Evolutionary conservation across 2,329 filamentous ascomycete species (phyloP).

Genomic region (Penicillium nordicum): DNA sequence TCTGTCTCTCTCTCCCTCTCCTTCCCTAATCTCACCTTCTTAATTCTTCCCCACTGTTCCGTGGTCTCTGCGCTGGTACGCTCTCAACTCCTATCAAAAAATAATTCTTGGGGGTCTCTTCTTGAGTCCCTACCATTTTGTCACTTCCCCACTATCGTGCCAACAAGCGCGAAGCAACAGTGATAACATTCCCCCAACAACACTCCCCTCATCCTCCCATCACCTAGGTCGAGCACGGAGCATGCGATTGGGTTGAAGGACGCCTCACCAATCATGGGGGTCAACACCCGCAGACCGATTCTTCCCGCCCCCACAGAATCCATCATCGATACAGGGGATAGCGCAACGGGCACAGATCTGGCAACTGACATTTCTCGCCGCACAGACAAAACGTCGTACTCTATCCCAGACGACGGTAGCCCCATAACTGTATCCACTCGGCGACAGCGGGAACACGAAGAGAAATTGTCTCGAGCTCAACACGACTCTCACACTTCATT

Average conservation of each 20-base stretch:
- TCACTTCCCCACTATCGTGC: slow-evolving; percentile 14
- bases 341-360: slow-evolving; percentile 45
- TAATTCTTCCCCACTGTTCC: slow-evolving; percentile 8
- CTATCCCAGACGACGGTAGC: slow-evolving; percentile 57
- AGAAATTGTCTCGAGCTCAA: slow-evolving; percentile 52
- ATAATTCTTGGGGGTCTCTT: slow-evolving; percentile 9
- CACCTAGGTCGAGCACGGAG: slow-evolving; percentile 20
- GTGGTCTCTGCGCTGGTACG: slow-evolving; percentile 29
- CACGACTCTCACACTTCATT: slow-evolving; percentile 79
- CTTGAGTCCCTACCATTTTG: slow-evolving; percentile 8
- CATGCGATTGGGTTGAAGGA: slow-evolving; percentile 37
- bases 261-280: slow-evolving; percentile 44
- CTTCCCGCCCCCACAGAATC: slow-evolving; percentile 52
- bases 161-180: slow-evolving; percentile 20
- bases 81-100: slow-evolving; percentile 10
- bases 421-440: slow-evolving; percentile 84
- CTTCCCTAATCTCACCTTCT: slow-evolving; percentile 8
- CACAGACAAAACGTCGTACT: slow-evolving; percentile 51
- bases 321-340: slow-evolving; percentile 43
- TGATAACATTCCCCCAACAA: slow-evolving; percentile 13
- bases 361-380: slow-evolving; percentile 50
- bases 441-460: slow-evolving; percentile 56
- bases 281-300: slow-evolving; percentile 48
- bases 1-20: not conserved
- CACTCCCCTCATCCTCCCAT: slow-evolving; percentile 10